Evolutionary conservation across 331 rosid genomes (phyloP), one percentile per base, ranked within the genome.

Genomic region (Quercus lobata): DNA sequence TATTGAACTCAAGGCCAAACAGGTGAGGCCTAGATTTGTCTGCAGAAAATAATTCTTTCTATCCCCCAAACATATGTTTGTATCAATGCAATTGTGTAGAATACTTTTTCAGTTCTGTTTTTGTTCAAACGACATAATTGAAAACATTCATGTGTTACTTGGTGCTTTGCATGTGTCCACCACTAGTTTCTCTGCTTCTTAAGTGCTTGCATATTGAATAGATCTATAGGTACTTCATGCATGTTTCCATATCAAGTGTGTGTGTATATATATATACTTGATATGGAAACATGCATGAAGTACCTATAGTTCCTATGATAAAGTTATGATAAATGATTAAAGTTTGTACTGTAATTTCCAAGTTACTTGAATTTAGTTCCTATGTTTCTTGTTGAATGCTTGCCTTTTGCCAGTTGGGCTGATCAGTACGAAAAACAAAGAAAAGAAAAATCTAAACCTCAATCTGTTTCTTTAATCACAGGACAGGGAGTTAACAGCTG

Each of bases 401-500:
- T 30, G 71, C 46, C 2, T 25, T 72, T 6, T 53, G 19, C 34
- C 5, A 32, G 18, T 53, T 5, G 35, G 35, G 44, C 62, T 72
- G 57, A 72, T 16, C 41, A 72, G 57, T 79, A 17, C 35, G 74
- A 54, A 21, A 69, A 53, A 46, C 14, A 41, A 25, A 72, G 29
- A 19, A 29, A 29, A 15, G 70, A 29, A 74, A 82, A 65, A 35
- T 72, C 72, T 52, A 63, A 79, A 62, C 74, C 18, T 30, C 69
- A 71, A 69, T 49, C 46, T 41, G 57, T 21, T 77, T 81, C 25
- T 69, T 69, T 79, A 35, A 57, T 78, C 46, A 65, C 91, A 96
- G 99, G 98, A 93, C 74, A 89, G 55, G 77, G 98, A 96, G 69
- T 85, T 96, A 85, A 76, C 91, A 54, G 90, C 96, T 16, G 99